A percentile compares a stretch with the other conserved stretches of the same genome.
Conservation (phyloP, 1,284 basidiomycete species). For the Marasmius fiardii region DNA sequence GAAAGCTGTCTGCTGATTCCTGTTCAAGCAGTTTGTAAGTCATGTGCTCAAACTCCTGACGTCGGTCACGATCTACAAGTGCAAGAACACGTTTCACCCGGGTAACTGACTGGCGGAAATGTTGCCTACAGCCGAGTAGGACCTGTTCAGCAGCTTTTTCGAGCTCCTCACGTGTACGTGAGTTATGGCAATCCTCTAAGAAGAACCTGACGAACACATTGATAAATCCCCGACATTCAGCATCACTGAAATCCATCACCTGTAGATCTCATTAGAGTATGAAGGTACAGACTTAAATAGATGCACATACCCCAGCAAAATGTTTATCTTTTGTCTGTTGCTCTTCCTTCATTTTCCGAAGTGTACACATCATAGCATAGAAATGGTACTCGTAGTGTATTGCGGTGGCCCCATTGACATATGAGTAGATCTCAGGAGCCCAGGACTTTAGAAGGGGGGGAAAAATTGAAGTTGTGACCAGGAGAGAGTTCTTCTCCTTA, state of each 20-base stretch:
- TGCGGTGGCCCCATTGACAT: neutral
- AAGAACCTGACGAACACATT: neutral
- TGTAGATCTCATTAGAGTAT: neutral
- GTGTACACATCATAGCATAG: neutral
- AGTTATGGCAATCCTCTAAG: neutral
- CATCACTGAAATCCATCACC: neutral
- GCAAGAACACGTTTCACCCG: neutral
- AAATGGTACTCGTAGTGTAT: neutral
- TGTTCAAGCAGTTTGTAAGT: neutral
- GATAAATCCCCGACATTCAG: neutral
- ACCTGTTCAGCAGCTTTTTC: neutral
- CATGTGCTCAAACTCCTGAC: neutral
- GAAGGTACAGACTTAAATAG: neutral
- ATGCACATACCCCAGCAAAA: neutral
- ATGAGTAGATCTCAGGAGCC: neutral
- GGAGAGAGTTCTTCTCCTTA: neutral
- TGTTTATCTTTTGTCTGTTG: neutral
- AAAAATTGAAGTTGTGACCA: conserved; percentile 5
- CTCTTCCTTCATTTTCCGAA: neutral
- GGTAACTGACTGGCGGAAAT: neutral
- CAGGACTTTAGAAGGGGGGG: neutral
- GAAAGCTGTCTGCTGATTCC: neutral
- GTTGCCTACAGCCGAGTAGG: neutral
- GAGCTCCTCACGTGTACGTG: neutral
- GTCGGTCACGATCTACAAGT: neutral